Evolutionary conservation across 768 basidiomycete species (phyloP).

Genomic region (Punctularia strigosozonata): DNA sequence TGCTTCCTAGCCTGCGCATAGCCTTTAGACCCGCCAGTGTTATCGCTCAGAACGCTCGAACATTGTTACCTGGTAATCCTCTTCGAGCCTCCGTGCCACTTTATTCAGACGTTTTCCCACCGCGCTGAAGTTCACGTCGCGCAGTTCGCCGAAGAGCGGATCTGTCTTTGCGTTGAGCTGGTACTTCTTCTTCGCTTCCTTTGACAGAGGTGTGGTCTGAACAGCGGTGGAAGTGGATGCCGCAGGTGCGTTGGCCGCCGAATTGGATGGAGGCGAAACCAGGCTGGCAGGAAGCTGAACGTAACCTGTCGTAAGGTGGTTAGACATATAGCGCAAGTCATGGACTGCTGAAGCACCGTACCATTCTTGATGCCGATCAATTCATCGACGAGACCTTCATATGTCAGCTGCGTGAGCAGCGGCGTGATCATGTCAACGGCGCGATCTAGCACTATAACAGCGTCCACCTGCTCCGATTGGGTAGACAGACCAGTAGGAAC

Average conservation of each 20-base stretch:
- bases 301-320: slow-evolving; percentile 37
- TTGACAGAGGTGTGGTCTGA: slow-evolving; percentile 40
- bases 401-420: slow-evolving; percentile 89
- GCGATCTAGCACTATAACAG: slow-evolving; percentile 81
- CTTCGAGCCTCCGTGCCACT: slow-evolving; percentile 76
- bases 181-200: slow-evolving; percentile 85
- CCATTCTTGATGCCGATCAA: slow-evolving; percentile 83
- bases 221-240: slow-evolving; percentile 29
- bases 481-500: slow-evolving; percentile 26
- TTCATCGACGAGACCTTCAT: slow-evolving; percentile 93
- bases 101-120: slow-evolving; percentile 75
- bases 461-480: slow-evolving; percentile 61
- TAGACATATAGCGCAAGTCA: slow-evolving; percentile 4
- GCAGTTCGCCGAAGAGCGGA: slow-evolving; percentile 67
- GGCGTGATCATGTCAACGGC: slow-evolving; percentile 93
- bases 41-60: not conserved
- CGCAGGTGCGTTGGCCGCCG: slow-evolving; percentile 18
- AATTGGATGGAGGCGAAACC: slow-evolving; percentile 39
- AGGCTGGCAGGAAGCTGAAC: slow-evolving; percentile 71
- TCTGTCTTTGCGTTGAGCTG: slow-evolving; percentile 71
- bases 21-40: slow-evolving; percentile 3
- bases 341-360: slow-evolving; percentile 22
- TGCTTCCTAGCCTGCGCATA: slow-evolving; percentile 67
- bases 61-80: slow-evolving; percentile 72
- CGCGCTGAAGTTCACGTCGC: slow-evolving; percentile 87